phyloP scores from a whole-genome alignment of 78 protist species.

The Protostelium mycophagum region DNA sequence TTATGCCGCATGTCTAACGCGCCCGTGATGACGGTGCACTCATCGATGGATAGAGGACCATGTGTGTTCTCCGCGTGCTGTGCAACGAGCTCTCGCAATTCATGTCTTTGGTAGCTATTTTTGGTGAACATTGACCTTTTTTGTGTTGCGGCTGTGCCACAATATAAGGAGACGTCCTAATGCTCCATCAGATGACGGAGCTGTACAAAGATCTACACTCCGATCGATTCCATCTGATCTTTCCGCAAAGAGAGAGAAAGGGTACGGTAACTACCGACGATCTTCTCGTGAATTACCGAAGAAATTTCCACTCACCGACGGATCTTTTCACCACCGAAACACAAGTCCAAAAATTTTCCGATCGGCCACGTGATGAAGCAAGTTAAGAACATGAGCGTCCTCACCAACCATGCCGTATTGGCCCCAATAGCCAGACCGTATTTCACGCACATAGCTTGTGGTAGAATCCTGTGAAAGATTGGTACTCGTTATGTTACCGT shows the following conservation, averaged over 20 bases:
- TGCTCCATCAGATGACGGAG: no score
- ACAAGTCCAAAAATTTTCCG: not conserved
- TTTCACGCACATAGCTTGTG: constrained; percentile 55
- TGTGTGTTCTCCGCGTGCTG: constrained; percentile 5
- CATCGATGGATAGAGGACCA: constrained; percentile 18
- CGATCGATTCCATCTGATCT: no score
- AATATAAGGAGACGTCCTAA: no score
- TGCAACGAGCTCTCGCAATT: constrained; percentile 29
- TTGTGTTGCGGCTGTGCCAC: no score
- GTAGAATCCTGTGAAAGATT: constrained; percentile 25
- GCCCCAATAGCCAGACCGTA: constrained; percentile 73
- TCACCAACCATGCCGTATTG: constrained; percentile 37
- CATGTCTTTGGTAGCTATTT: no score
- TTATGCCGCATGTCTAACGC: constrained; percentile 30
- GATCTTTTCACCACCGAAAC: not conserved
- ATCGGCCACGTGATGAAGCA: constrained; percentile 19
- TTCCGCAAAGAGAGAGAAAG: no score
- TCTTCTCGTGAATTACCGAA: constrained; percentile 1
- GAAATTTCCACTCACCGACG: not conserved
- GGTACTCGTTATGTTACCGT: not conserved
- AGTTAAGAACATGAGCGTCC: constrained; percentile 19
- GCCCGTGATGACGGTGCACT: constrained; percentile 16
- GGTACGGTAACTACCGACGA: no score
- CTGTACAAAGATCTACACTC: no score
- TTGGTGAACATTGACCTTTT: no score